Percentiles rank a stretch among this genome's conserved stretches.
These are phyloP conservation scores for Tilletia walkeri DNA, from an alignment of 1,284 basidiomycete species.

Conservation along the genomic window DNA sequence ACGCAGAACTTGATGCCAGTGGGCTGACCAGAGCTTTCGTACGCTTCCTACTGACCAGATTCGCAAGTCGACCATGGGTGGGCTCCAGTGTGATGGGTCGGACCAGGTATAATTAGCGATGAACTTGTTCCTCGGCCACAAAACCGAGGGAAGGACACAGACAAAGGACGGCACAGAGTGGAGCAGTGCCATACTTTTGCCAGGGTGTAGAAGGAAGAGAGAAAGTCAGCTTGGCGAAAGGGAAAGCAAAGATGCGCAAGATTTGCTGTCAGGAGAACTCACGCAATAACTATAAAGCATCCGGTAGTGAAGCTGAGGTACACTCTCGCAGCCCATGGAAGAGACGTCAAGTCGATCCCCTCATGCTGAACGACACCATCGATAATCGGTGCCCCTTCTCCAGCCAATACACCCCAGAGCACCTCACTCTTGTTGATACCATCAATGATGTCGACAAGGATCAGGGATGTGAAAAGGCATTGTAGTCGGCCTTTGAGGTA, in stretches of 20 bases:
- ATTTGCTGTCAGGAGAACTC: neutral
- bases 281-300: neutral
- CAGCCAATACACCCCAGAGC: neutral
- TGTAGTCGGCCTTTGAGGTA: neutral
- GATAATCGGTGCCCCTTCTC: neutral
- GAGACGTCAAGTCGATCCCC: neutral
- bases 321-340: neutral
- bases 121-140: neutral
- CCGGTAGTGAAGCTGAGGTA: neutral
- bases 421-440: neutral
- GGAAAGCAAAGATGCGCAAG: too few species aligned
- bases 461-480: neutral
- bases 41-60: neutral
- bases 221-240: neutral
- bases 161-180: neutral
- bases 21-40: neutral
- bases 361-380: neutral
- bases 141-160: neutral
- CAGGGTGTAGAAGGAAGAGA: neutral
- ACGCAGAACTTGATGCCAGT: neutral
- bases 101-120: neutral
- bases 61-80: conserved; percentile 1
- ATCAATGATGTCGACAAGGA: neutral
- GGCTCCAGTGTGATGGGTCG: neutral
- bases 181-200: neutral